A percentile compares a stretch with the other conserved stretches of the same genome.
Evolutionary conservation across 495 filamentous ascomycete genomes (phyloP).

Genomic region (Aspergillus diversus): DNA sequence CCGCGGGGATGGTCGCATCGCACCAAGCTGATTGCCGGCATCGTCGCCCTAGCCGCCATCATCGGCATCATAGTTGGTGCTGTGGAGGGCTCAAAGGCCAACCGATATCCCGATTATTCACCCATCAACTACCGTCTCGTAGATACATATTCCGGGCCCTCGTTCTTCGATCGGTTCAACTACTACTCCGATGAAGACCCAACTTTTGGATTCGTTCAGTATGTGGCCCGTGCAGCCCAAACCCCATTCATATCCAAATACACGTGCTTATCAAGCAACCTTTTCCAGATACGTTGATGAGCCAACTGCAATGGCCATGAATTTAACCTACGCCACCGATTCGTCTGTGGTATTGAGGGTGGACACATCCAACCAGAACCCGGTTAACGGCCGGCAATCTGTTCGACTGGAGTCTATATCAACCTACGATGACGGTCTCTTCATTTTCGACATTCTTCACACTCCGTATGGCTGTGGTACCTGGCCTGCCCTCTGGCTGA

Average conservation of each 20-base stretch:
- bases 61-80: constrained; percentile 59
- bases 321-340: constrained; percentile 55
- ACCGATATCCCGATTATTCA: constrained; percentile 58
- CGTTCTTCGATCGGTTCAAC: constrained; percentile 57
- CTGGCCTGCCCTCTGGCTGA: constrained; percentile 67
- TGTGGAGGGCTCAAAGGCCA: constrained; percentile 49
- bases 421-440: constrained; percentile 53
- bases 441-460: constrained; percentile 59
- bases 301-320: constrained; percentile 36
- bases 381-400: constrained; percentile 52
- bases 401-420: constrained; percentile 58
- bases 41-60: constrained; percentile 43
- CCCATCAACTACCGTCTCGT: constrained; percentile 52
- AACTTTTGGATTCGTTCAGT: constrained; percentile 56
- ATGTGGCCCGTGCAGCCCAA: constrained; percentile 22
- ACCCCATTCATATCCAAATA: neutral
- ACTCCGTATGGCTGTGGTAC: constrained; percentile 55
- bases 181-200: constrained; percentile 59
- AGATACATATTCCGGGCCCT: constrained; percentile 52
- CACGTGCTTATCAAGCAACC: neutral
- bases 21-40: constrained; percentile 42
- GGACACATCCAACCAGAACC: constrained; percentile 48
- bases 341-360: constrained; percentile 56
- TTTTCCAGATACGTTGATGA: constrained; percentile 38
- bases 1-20: constrained; percentile 54